Evolutionary conservation across 2,329 filamentous ascomycete genomes (phyloP), one percentile per base, ranked within the genome.

Genomic region (Trichoderma arundinaceum): DNA sequence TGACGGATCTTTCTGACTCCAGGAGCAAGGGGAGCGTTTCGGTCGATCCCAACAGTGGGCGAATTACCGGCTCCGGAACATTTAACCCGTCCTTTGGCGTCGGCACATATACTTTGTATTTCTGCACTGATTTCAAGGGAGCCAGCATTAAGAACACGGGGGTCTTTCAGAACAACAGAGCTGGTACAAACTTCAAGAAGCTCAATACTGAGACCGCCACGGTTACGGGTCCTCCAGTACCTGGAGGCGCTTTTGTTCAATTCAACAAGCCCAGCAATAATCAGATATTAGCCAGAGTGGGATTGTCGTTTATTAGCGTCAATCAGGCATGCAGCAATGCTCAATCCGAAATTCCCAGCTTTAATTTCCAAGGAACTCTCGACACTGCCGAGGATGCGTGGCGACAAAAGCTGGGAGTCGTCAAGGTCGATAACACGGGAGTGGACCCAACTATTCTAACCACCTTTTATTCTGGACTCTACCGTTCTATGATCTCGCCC

Each of bases 281-380:
- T 17, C 79, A 82, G 17, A 83, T 92, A 28, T 71, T 86, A 19
- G 88, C 84, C 12, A 83, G 91, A n/a, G 89, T 92, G 13, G 90
- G 90, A 0, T 75, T 92, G 8, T 92, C 89, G 39, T 92, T 92
- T 71, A 86, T 92, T 33, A 89, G 85, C 67, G 79, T 82, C 1
- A 81, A 86, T 1, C 83, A 89, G 75, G 91, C 91, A 7, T 94
- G 91, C 71, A 72, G 77, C n/a, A 92, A 90, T 72, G 90, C 88
- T 0, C 88, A 92, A 75, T 78, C 72, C 0, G 91, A 94, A 73
- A 88, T 92, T 10, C 85, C 89, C 0, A 78, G 85, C 5, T 91
- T 87, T 65, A 83, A 87, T 69, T 92, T 94, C 71, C 80, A 86
- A 0, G 76, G 75, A 2, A 83, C 85, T 0, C 81, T 85, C 10